Evolutionary conservation across 192 early-diverging fungal genomes (phyloP), one percentile per base, ranked within the genome.

Genomic region (Entomortierella chlamydospora): DNA sequence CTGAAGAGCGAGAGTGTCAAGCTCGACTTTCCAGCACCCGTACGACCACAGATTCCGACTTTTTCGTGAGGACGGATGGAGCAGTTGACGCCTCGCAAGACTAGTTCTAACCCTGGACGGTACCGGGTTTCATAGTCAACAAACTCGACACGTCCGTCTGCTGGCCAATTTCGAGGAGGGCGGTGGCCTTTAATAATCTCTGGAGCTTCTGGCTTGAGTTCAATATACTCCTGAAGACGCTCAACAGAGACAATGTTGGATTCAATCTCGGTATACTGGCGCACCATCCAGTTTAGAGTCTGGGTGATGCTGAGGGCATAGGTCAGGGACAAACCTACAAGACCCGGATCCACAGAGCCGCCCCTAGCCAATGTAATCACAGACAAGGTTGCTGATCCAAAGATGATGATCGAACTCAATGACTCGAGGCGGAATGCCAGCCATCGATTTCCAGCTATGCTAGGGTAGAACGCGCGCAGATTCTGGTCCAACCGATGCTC

Each of bases 221-320:
- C 91, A 61, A 90, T 85, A 65, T 96, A 97, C 77, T 96, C 92
- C 43, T 88, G 83, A 42, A 92, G 83, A 11, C 93, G 86, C 85
- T 98, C 96, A 20, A 96, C 92, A 0, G 90, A 83, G 55, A 93
- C 95, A 83, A 95, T 87, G 66, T 82, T 88, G 84, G 95, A 88
- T 68, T 96, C 95, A 54, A 97, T 92, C 73, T 97, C 94, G 51
- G 93, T 94, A 52, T 89, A 93, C 64, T 92, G 90, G 18, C 95
- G 88, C 15, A 97, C 90, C 81, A 93, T 89, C 96, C 93, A 96
- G 72, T 94, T 93, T 26, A 97, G 73, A 37, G 93, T 90, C 68
- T 95, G 92, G 7, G 96, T 95, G 41, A 95, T 87, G 12, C 83
- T 86, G 9, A 92, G 81, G 6, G 94, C 90, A 73, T 94, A 95